phyloP scores from a whole-genome alignment of 1,139 yeast species.

The Blastobotrys aristatus region DNA sequence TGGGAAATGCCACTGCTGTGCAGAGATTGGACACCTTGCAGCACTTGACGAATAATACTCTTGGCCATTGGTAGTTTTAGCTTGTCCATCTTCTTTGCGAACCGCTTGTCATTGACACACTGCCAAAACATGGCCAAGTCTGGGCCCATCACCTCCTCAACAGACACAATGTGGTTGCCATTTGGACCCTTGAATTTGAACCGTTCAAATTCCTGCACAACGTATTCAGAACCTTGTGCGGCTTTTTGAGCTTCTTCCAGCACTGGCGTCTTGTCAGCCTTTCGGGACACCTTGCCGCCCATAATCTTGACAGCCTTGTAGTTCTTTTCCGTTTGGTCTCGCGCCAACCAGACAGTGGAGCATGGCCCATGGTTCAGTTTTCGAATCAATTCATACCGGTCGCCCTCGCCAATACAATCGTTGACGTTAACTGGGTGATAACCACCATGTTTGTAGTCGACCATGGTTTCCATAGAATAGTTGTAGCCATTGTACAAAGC shows the following conservation, averaged over 20 bases:
- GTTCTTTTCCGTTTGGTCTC: conserved; percentile 10
- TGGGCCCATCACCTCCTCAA: conserved; percentile 17
- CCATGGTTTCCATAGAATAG: conserved; percentile 14
- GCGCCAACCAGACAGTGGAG: conserved; percentile 16
- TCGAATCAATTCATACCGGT: conserved; percentile 16
- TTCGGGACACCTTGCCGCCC: conserved; percentile 15
- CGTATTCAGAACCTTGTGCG: conserved; percentile 8
- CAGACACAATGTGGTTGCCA: conserved; percentile 16
- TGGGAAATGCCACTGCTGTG: conserved; percentile 14
- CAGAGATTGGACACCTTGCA: conserved; percentile 11
- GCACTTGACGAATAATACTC: conserved; percentile 12
- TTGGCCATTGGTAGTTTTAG: conserved; percentile 14
- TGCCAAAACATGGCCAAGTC: conserved; percentile 15
- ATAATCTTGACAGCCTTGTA: conserved; percentile 16
- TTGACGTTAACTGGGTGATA: conserved; percentile 15
- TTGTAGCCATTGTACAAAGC: conserved; percentile 14
- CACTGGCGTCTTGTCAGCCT: conserved; percentile 14
- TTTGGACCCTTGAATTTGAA: conserved; percentile 17
- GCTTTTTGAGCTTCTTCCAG: conserved; percentile 12
- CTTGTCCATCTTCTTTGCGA: conserved; percentile 16
- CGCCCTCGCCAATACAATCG: conserved; percentile 14
- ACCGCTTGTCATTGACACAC: conserved; percentile 13
- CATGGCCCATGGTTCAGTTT: conserved; percentile 16
- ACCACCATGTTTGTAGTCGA: conserved; percentile 18
- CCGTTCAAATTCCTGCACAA: conserved; percentile 14